Base-by-base conservation (phyloP, 2,329 filamentous ascomycete genomes). In the Lachnellula subtilissima region DNA sequence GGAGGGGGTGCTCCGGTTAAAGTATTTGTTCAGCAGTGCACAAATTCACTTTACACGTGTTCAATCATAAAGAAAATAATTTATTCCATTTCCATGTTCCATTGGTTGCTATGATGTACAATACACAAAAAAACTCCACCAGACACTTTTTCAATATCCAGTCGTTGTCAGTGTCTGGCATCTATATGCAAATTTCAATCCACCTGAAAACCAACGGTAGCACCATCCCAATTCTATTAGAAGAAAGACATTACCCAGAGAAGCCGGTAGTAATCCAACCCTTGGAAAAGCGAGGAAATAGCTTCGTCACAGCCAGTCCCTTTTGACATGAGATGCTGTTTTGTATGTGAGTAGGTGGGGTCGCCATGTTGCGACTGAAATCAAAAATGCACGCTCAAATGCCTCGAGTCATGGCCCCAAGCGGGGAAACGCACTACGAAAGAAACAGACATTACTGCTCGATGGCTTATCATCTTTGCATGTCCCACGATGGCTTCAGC, bases 401-500 rank as follows among this genome's bases (percentile, higher is more conserved):
- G 61, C 63, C 57, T 60, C 53, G 56, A 60, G 50, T 52, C 58
- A 52, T 53, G 46, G 51, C 48, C 62, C 54, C 47, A 54, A 59
- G 60, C 23, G 40, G 37, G 53, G 51, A 50, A 53, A 51, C 35
- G 19, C 46, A 54, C 56, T 49, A 61, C 52, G 46, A 55, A 32
- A 62, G 48, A 63, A 62, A 58, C 50, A 61, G 46, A 62, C 55
- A 60, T 61, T 60, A 62, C 51, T 55, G 46, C 52, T 23, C 8
- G 17, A 32, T 50, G 36, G 53, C 54, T 57, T 59, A 46, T 59
- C 50, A 59, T 61, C 53, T 63, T 55, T 67, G 63, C 67, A 73
- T 69, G 49, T 67, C 70, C 72, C 72, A 74, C 54, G 67, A 66
- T 50, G 72, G 72, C 62, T 72, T 74, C 22, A 74, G 60, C 28